A percentile compares a stretch with the other conserved stretches of the same genome.
Evolutionary conservation across 1,284 basidiomycete species (phyloP).

Genomic region (Cutaneotrichosporon sp.): DNA sequence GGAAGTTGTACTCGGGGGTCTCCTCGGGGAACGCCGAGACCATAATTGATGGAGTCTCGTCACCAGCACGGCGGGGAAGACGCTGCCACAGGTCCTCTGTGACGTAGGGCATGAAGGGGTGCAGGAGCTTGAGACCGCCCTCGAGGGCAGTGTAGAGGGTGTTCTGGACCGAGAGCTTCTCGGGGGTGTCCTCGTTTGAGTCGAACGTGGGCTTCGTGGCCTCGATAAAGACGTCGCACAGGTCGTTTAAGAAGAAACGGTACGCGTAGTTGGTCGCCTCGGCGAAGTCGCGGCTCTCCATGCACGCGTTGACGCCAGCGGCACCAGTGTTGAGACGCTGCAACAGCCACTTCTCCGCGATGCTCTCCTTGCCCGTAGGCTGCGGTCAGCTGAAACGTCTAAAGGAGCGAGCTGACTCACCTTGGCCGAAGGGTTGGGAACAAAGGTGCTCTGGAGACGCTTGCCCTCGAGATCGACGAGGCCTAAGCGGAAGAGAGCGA

Average conservation of each 20-base stretch:
- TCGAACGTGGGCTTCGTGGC: slow-evolving; percentile 97
- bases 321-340: slow-evolving; percentile 87
- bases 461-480: slow-evolving; percentile 47
- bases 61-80: slow-evolving; percentile 75
- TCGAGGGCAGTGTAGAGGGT: slow-evolving; percentile 95
- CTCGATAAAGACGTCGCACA: slow-evolving; percentile 98
- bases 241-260: slow-evolving; percentile 97
- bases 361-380: slow-evolving; percentile 81
- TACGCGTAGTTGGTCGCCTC: slow-evolving; percentile 76
- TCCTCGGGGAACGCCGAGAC: slow-evolving; percentile 73
- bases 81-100: slow-evolving; percentile 99
- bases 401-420: not conserved
- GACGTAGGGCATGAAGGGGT: slow-evolving; percentile 99
- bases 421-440: slow-evolving; percentile 63
- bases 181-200: slow-evolving; percentile 59
- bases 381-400: not conserved
- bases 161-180: slow-evolving; percentile 80
- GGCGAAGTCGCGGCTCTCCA: slow-evolving; percentile 88
- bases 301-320: slow-evolving; percentile 66
- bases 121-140: slow-evolving; percentile 78
- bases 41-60: slow-evolving; percentile 83
- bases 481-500: slow-evolving; percentile 92
- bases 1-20: slow-evolving; percentile 57
- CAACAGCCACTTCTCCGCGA: slow-evolving; percentile 93
- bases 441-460: slow-evolving; percentile 57